Evolutionary conservation across 2,329 filamentous ascomycete species (phyloP).

Genomic region (Hypoxylon sp.): DNA sequence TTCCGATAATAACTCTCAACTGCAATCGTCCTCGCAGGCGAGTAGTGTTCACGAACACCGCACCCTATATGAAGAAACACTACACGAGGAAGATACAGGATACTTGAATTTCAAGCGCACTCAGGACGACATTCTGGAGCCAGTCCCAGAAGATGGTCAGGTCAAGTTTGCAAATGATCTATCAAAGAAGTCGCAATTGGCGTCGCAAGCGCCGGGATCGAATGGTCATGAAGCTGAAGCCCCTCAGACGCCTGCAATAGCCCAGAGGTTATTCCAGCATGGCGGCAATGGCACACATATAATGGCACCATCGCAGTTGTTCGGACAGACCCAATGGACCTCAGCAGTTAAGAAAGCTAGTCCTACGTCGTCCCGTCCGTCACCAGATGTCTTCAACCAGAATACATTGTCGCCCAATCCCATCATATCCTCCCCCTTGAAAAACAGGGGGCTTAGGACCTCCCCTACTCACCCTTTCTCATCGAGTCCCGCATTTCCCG

Average conservation of each 20-base stretch:
- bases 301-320: constrained; percentile 64
- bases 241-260: constrained; percentile 64
- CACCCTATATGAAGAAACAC: constrained; percentile 59
- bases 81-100: constrained; percentile 63
- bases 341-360: constrained; percentile 64
- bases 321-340: constrained; percentile 67
- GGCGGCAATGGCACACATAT: constrained; percentile 49
- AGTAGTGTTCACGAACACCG: constrained; percentile 47
- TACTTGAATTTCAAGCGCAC: constrained; percentile 59
- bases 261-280: constrained; percentile 62
- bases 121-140: constrained; percentile 51
- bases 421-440: constrained; percentile 62
- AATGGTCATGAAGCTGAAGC: constrained; percentile 43
- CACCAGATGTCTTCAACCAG: constrained; percentile 60
- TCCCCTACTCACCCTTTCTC: constrained; percentile 58
- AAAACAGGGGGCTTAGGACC: constrained; percentile 61
- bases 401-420: constrained; percentile 62
- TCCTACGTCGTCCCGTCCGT: constrained; percentile 70
- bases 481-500: constrained; percentile 57
- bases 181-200: constrained; percentile 44
- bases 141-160: constrained; percentile 39
- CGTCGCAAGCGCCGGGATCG: constrained; percentile 56
- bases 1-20: constrained; percentile 46
- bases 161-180: constrained; percentile 15
- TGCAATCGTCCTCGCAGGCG: constrained; percentile 46